phyloP scores from a whole-genome alignment of 345 rosid species.

The Syzygium aromaticum region DNA sequence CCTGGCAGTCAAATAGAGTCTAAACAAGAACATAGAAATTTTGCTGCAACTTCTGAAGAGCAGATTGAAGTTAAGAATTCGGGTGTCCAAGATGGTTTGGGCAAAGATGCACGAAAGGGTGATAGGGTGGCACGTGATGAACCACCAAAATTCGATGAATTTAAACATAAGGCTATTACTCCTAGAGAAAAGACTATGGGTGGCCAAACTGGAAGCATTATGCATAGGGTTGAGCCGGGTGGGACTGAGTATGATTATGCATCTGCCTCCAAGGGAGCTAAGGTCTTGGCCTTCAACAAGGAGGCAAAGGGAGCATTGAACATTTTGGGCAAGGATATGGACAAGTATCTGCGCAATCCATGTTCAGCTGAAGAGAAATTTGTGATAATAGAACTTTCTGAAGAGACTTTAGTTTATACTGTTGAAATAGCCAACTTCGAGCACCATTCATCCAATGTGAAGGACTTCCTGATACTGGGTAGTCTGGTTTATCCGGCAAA shows the following conservation, averaged over 20 bases:
- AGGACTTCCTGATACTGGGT: constrained; percentile 41
- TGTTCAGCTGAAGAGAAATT: constrained; percentile 52
- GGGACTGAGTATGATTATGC: constrained; percentile 49
- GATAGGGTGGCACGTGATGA: constrained; percentile 16
- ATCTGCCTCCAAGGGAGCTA: constrained; percentile 45
- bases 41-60: neutral
- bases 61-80: neutral
- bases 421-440: constrained; percentile 47
- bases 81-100: neutral
- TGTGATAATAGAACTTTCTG: constrained; percentile 46
- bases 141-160: constrained; percentile 36
- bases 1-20: neutral
- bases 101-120: constrained; percentile 2
- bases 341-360: constrained; percentile 49
- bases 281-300: constrained; percentile 40
- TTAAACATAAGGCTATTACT: constrained; percentile 32
- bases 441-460: constrained; percentile 44
- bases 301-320: constrained; percentile 51
- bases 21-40: constrained; percentile 4
- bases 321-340: constrained; percentile 41
- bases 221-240: constrained; percentile 40
- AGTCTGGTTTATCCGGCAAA: constrained; percentile 49
- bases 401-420: constrained; percentile 44
- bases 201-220: constrained; percentile 26
- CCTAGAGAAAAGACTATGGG: constrained; percentile 23